Evolutionary conservation across 1,284 basidiomycete species (phyloP), one percentile per base, ranked within the genome.

Genomic region (Ustilago tritici): DNA sequence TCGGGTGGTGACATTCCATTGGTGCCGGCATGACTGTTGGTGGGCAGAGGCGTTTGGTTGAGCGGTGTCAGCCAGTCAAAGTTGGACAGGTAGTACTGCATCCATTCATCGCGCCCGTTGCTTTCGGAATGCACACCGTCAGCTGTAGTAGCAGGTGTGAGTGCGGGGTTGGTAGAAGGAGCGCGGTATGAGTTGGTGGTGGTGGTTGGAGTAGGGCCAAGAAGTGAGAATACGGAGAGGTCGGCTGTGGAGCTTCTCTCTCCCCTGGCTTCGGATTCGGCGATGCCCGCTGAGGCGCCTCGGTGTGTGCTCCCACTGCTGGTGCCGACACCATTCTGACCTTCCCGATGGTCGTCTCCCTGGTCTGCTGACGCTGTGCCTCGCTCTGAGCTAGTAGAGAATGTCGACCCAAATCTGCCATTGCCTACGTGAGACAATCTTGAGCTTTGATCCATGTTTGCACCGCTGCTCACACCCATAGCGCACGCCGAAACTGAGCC

Each of bases 41-140:
- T 28, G 28, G 64, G 61, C 14, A 59, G 57, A 19, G 68, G 49
- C 14, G 68, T 56, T 11, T 60, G 52, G 7, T 59, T 63, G 17
- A 56, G 62, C 28, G 60, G 62, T 40, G 66, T 50, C 23, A 77
- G 67, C 75, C 75, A 77, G 63, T 77, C 75, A 57, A 77, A 77
- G 53, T 70, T 71, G 49, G 70, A 73, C 32, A 77, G 47, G 40
- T 73, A 77, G 63, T 77, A 71, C 41, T 73, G 66, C 75, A 77
- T 77, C 75, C 75, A 77, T 59, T 77, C 75, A 47, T 76, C 74
- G 34, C 74, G 67, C 15, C 70, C 73, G 54, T 62, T 49, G 6
- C 65, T 65, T 35, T 57, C 67, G 50, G 53, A 58, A 41, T 52
- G 62, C 43, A 57, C 61, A 53, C 61, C 61, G n/a, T 64, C 65